These are phyloP conservation scores for Aureobasidium musti DNA, from an alignment of 2,329 filamentous ascomycete species.

Conservation along the genomic window DNA sequence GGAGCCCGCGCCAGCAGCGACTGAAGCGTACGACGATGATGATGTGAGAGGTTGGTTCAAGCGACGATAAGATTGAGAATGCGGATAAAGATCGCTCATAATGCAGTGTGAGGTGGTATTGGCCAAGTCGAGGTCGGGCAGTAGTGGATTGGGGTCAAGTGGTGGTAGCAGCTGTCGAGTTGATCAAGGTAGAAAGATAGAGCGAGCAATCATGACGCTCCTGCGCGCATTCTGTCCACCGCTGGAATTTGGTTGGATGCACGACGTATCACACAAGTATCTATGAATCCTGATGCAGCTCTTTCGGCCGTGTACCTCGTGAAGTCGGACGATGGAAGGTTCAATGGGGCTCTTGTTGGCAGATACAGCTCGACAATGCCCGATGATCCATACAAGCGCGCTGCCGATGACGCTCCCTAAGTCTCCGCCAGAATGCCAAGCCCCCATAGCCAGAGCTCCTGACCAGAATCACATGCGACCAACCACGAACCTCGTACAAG, in stretches of 20 bases:
- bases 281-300: not conserved
- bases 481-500: not conserved
- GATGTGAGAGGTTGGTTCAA: conserved; percentile 4
- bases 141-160: not conserved
- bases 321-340: not conserved
- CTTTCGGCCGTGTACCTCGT: not conserved
- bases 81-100: conserved; percentile 51
- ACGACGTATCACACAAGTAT: not conserved
- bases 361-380: conserved; percentile 6
- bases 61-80: conserved; percentile 44
- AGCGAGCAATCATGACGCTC: conserved; percentile 24
- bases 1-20: conserved; percentile 49
- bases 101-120: not conserved
- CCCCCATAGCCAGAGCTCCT: not conserved
- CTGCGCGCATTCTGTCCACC: conserved; percentile 5
- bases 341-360: not conserved
- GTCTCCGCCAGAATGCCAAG: conserved; percentile 14
- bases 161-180: conserved; percentile 5
- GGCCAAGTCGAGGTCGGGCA: not conserved
- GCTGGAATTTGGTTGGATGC: not conserved
- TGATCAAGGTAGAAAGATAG: conserved; percentile 22
- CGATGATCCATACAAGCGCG: not conserved
- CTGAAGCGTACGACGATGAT: conserved; percentile 61
- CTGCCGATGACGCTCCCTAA: not conserved
- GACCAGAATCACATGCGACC: conserved; percentile 12